Evolutionary conservation across 345 rosid genomes (phyloP).

Genomic region (Murraya paniculata): DNA sequence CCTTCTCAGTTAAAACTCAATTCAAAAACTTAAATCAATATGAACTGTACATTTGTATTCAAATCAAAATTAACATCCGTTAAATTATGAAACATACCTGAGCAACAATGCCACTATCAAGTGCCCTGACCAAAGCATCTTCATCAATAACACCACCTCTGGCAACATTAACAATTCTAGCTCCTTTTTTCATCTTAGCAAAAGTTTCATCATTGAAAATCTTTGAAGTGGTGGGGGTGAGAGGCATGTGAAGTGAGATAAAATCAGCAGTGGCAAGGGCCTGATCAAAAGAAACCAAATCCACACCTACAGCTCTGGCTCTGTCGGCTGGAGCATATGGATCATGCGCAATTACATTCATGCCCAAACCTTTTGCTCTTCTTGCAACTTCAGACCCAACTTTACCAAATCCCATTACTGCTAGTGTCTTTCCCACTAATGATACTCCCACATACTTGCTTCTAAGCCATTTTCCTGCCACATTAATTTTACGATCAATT

Average conservation of each 20-base stretch:
- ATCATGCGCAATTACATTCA: constrained; percentile 80
- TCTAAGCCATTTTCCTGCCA: constrained; percentile 74
- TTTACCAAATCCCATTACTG: constrained; percentile 88
- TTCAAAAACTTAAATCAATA: too few species aligned
- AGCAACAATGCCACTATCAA: constrained; percentile 62
- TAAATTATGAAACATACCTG: constrained; percentile 38
- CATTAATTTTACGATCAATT: not conserved
- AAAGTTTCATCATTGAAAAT: constrained; percentile 64
- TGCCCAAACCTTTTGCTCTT: constrained; percentile 81
- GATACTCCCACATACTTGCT: constrained; percentile 85
- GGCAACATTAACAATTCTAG: constrained; percentile 74
- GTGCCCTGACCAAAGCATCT: constrained; percentile 71
- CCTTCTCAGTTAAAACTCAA: too few species aligned
- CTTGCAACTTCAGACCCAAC: constrained; percentile 89
- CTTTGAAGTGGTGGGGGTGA: constrained; percentile 58
- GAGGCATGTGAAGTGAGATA: constrained; percentile 81
- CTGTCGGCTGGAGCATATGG: constrained; percentile 83
- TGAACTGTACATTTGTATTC: not conserved
- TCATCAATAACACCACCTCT: constrained; percentile 93
- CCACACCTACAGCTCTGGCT: constrained; percentile 80
- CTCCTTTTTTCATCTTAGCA: constrained; percentile 74
- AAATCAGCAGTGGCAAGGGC: constrained; percentile 73
- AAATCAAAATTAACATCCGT: too few species aligned
- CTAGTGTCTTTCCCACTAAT: constrained; percentile 71
- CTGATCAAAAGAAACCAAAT: constrained; percentile 69